Base-by-base conservation (phyloP, 2,329 filamentous ascomycete genomes). In the Neonectria sp. region DNA sequence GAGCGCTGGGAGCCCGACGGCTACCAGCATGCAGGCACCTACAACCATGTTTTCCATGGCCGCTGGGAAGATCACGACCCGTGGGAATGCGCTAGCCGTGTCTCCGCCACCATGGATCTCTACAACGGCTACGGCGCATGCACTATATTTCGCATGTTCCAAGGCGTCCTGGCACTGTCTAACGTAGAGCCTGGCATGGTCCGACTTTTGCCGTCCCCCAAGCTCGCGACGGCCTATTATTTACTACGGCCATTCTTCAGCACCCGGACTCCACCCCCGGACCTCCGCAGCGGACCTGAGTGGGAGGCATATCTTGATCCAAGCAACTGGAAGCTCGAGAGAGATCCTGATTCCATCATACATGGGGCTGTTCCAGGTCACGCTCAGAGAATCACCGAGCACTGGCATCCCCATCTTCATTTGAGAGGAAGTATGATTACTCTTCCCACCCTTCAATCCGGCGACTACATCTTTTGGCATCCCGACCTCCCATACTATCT, bases 201-300 rank as follows among this genome's bases (percentile, higher is more conserved):
- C 7, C 93, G 91, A 0, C 82, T 96, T 15, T 86, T 91, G 21
- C 91, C 95, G 1, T 94, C 93, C 69, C 93, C 93, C 0, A 86
- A 87, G 60, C 88, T 92, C 61, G 90, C 92, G 17, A 95, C 93
- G 0, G 91, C 93, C 3, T 96, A 96, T 80, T 91, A 91, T 71
- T 86, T 96, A 0, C 86, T 96, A 2, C 82, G 86, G 2, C 86
- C 86, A 5, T 88, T 89, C 75, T 89, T 89, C 77, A 81, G 80
- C 57, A 80, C 86, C 24, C 83, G 81, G 68, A 81, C 75, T 8
- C 79, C 81, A 3, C 79, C 83, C 4, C 85, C 86, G 0, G 79
- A 81, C 29, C 63, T 62, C n/a, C 79, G 77, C 58, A 74, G 75
- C 17, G 82, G 82, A 5, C 79, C 77, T 12, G 82, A 82, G 43